phyloP scores from a whole-genome alignment of 2,329 filamentous ascomycete species.

The Pestalotiopsis sp. region DNA sequence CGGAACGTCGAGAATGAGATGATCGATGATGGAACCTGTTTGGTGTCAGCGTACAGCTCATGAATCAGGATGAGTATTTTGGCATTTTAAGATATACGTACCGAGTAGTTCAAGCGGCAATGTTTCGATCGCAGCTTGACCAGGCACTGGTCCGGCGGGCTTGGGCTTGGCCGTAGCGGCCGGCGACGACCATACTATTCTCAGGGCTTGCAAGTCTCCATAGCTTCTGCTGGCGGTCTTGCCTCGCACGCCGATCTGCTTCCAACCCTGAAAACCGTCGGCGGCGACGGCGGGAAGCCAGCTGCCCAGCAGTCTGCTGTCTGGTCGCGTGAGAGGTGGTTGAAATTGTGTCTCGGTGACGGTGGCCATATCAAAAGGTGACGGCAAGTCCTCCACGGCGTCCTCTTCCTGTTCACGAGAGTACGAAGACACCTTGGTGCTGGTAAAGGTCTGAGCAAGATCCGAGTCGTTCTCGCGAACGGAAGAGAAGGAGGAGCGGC shows the following conservation, averaged over 20 bases:
- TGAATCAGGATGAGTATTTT: background rate
- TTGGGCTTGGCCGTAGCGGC: constrained; percentile 31
- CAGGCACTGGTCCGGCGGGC: constrained; percentile 39
- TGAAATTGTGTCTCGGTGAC: constrained; percentile 49
- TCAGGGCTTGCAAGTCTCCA: constrained; percentile 59
- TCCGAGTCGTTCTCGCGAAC: constrained; percentile 62
- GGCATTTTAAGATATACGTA: constrained; percentile 44
- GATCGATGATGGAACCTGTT: constrained; percentile 72
- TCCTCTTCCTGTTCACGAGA: constrained; percentile 48
- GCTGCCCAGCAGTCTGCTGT: constrained; percentile 59
- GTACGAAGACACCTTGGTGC: constrained; percentile 64
- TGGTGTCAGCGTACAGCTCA: background rate
- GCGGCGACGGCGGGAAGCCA: constrained; percentile 53
- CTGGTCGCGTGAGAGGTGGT: constrained; percentile 55
- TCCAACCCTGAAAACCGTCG: constrained; percentile 64
- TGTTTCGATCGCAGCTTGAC: constrained; percentile 63
- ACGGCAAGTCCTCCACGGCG: constrained; percentile 53
- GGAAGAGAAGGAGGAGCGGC: constrained; percentile 63
- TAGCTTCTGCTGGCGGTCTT: constrained; percentile 63
- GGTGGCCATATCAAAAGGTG: constrained; percentile 42
- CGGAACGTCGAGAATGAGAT: constrained; percentile 72
- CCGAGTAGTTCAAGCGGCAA: constrained; percentile 73
- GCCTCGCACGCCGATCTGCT: constrained; percentile 61
- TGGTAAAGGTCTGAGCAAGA: constrained; percentile 64
- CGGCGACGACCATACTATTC: constrained; percentile 55